Percentiles rank a stretch among this genome's conserved stretches.
These are phyloP conservation scores for Naganishia onofrii DNA, from an alignment of 768 basidiomycete species.

Conservation along the genomic window DNA sequence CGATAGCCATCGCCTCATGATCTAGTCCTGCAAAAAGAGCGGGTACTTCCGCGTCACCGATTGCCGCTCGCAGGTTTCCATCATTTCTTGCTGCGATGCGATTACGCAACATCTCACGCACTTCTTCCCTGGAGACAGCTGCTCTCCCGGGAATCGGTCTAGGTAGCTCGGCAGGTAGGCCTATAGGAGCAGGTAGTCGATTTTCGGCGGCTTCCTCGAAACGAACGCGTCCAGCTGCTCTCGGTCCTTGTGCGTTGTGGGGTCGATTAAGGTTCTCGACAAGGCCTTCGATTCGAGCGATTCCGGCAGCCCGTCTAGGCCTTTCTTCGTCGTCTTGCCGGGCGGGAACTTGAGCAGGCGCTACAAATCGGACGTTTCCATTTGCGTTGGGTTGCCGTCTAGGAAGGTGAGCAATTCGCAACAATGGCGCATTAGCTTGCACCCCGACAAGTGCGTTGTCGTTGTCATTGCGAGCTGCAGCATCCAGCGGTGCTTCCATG, in stretches of 20 bases:
- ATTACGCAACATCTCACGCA: not conserved
- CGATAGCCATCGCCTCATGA: not conserved
- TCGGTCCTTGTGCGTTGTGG: not conserved
- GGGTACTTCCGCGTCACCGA: not conserved
- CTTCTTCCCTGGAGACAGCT: not conserved
- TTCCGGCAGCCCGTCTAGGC: not conserved
- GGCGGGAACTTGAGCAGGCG: no score
- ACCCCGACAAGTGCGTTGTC: no score
- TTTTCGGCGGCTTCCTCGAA: not conserved
- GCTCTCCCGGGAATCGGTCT: not conserved
- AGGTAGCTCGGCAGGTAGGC: not conserved
- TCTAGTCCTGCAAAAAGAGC: not conserved
- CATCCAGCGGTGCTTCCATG: no score
- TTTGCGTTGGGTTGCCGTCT: no score
- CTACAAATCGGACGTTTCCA: no score
- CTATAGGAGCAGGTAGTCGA: not conserved
- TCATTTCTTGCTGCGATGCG: not conserved
- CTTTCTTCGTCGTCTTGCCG: no score
- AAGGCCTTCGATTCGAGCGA: not conserved
- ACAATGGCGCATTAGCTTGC: no score
- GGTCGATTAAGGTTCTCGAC: not conserved
- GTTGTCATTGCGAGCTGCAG: no score
- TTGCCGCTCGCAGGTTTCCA: not conserved
- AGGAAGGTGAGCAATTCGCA: no score
- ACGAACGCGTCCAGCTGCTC: not conserved